A percentile compares a stretch with the other conserved stretches of the same genome.
Conservation (phyloP, 768 basidiomycete species). For the Lactarius psammicola region DNA sequence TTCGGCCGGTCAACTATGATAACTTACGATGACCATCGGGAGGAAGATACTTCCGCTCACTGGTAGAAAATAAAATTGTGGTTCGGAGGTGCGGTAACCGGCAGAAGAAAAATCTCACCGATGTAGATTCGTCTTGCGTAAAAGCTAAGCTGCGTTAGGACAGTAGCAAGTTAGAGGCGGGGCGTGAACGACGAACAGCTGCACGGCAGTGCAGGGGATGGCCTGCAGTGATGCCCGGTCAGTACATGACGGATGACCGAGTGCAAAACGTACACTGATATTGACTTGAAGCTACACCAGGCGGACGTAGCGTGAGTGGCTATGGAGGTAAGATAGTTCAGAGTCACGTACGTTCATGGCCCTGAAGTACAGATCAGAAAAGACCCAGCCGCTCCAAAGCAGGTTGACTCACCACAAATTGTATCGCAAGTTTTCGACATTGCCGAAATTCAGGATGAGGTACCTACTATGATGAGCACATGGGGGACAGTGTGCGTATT, state of each 20-base stretch:
- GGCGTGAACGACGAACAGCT: background rate
- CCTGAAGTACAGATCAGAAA: constrained; percentile 14
- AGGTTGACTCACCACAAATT: constrained; percentile 42
- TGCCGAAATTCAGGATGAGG: constrained; percentile 45
- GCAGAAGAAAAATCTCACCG: constrained; percentile 1
- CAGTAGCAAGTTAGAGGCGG: background rate
- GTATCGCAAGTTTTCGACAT: constrained; percentile 38
- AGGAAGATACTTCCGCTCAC: constrained; percentile 1
- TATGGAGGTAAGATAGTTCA: constrained; percentile 30
- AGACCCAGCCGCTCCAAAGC: background rate
- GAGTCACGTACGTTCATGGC: constrained; percentile 29
- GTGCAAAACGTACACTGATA: background rate
- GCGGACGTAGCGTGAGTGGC: background rate
- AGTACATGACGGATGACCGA: background rate
- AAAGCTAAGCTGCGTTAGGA: background rate
- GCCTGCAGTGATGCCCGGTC: background rate
- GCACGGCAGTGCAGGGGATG: background rate
- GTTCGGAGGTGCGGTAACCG: background rate
- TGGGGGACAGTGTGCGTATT: no score
- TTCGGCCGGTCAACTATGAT: background rate
- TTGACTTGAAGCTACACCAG: background rate
- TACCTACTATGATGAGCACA: constrained; percentile 38
- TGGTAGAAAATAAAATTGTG: background rate
- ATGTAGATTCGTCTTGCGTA: constrained; percentile 16
- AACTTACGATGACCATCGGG: constrained; percentile 2